These are phyloP conservation scores for Ceratobasidium sp. DNA, from an alignment of 1,284 basidiomycete species.

Conservation along the genomic window DNA sequence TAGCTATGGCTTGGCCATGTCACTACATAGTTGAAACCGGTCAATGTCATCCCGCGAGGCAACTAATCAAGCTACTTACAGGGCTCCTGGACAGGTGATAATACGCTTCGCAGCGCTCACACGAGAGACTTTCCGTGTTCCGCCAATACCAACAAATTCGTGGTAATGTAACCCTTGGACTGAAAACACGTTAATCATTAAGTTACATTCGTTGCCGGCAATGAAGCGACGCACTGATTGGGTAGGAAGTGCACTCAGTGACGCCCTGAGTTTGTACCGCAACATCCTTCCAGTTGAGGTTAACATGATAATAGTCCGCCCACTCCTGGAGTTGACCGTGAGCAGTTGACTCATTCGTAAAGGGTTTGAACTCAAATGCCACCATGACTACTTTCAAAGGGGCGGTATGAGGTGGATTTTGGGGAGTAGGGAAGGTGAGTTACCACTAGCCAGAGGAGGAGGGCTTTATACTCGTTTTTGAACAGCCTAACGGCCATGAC, in stretches of 20 bases:
- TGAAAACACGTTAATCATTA: no score
- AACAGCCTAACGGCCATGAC: no score
- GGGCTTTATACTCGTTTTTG: no score
- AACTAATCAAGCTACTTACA: neutral
- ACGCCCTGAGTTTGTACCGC: neutral
- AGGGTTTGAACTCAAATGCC: constrained; percentile 4
- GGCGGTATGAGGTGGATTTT: no score
- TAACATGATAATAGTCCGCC: neutral
- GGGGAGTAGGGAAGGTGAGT: no score
- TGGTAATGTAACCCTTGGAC: no score
- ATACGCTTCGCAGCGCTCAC: no score
- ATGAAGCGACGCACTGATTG: constrained; percentile 14
- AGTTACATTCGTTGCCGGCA: no score
- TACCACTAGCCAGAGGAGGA: no score
- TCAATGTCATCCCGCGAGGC: neutral
- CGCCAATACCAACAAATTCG: no score
- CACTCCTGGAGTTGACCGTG: constrained; percentile 26
- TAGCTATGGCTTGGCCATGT: neutral
- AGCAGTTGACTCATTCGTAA: neutral
- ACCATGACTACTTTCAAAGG: neutral
- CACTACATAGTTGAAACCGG: neutral
- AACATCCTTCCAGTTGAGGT: neutral
- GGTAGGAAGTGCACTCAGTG: constrained; percentile 1
- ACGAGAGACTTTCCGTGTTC: no score
- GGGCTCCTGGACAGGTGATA: neutral